phyloP scores from a whole-genome alignment of 768 basidiomycete genomes.

The Termitomyces sp. region DNA sequence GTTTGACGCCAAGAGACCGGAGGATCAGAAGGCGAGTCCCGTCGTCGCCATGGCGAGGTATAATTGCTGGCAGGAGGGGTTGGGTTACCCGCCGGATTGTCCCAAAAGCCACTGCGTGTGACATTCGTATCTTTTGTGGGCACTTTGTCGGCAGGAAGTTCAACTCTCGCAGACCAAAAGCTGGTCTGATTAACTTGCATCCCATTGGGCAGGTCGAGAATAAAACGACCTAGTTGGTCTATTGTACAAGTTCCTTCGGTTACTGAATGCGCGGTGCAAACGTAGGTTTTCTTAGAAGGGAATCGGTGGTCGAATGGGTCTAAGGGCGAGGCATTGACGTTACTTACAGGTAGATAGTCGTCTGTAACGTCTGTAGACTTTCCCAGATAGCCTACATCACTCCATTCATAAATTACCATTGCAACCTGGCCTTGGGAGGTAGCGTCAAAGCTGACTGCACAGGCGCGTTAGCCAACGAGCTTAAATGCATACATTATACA shows the following conservation, averaged over 20 bases:
- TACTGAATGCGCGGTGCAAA: slow-evolving; percentile 85
- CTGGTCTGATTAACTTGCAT: slow-evolving; percentile 65
- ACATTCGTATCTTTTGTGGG: slow-evolving; percentile 14
- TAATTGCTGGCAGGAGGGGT: slow-evolving; percentile 42
- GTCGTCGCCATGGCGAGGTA: slow-evolving; percentile 44
- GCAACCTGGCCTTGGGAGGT: slow-evolving; percentile 83
- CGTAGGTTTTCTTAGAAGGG: slow-evolving; percentile 77
- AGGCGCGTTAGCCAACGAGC: slow-evolving; percentile 1
- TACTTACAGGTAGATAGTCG: slow-evolving; percentile 59
- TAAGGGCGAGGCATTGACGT: neutral
- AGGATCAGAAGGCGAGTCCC: neutral
- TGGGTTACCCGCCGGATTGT: slow-evolving; percentile 57
- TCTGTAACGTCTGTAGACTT: slow-evolving; percentile 50
- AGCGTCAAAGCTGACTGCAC: slow-evolving; percentile 69
- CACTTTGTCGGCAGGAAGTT: slow-evolving; percentile 42
- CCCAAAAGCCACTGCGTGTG: slow-evolving; percentile 41
- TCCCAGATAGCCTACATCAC: slow-evolving; percentile 81
- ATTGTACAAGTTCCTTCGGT: slow-evolving; percentile 62
- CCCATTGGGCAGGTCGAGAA: slow-evolving; percentile 66
- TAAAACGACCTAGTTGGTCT: slow-evolving; percentile 83
- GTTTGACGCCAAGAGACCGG: slow-evolving; percentile 18
- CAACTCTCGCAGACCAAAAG: slow-evolving; percentile 84
- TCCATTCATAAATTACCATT: slow-evolving; percentile 96
- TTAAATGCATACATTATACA: neutral
- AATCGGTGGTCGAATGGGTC: slow-evolving; percentile 8